Percentiles rank a stretch among this genome's conserved stretches.
Evolutionary conservation across 169 alveolate species (phyloP).

Genomic region (Cryptosporidium baileyi): DNA sequence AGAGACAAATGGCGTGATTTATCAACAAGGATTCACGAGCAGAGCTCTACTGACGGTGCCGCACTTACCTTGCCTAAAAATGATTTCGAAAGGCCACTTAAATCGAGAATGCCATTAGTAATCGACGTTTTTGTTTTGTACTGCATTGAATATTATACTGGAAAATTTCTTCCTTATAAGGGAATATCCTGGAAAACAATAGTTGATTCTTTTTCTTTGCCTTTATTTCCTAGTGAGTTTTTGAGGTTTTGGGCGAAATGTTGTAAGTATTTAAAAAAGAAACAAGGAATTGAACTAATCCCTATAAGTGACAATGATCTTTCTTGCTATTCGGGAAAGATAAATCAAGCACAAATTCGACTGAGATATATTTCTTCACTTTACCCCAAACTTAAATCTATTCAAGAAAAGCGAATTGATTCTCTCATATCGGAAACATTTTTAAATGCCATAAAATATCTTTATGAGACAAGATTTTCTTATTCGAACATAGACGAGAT

Average conservation of each 20-base stretch:
- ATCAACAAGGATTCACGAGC: neutral
- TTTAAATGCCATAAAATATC: slow-evolving; percentile 37
- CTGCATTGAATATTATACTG: slow-evolving; percentile 61
- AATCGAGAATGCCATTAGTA: slow-evolving; percentile 55
- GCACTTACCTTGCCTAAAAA: neutral
- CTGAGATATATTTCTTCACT: slow-evolving; percentile 52
- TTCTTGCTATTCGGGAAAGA: slow-evolving; percentile 7
- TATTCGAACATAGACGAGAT: slow-evolving; percentile 48
- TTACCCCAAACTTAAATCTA: slow-evolving; percentile 32
- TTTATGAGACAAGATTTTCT: slow-evolving; percentile 29
- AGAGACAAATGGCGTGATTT: slow-evolving; percentile 70
- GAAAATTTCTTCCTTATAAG: slow-evolving; percentile 40
- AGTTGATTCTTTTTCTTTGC: slow-evolving; percentile 11
- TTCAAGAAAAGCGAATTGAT: neutral
- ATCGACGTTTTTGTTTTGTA: slow-evolving; percentile 42
- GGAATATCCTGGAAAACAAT: slow-evolving; percentile 68
- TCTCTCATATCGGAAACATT: slow-evolving; percentile 1
- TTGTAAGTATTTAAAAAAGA: neutral
- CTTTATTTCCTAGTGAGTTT: slow-evolving; percentile 28
- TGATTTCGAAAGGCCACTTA: neutral
- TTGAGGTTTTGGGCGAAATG: slow-evolving; percentile 56
- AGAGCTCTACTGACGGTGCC: neutral
- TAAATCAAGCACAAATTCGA: slow-evolving; percentile 54
- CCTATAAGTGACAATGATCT: slow-evolving; percentile 11
- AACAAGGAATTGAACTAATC: neutral